phyloP scores from a whole-genome alignment of 805 yeast species.

The Yueomyces sinensis region DNA sequence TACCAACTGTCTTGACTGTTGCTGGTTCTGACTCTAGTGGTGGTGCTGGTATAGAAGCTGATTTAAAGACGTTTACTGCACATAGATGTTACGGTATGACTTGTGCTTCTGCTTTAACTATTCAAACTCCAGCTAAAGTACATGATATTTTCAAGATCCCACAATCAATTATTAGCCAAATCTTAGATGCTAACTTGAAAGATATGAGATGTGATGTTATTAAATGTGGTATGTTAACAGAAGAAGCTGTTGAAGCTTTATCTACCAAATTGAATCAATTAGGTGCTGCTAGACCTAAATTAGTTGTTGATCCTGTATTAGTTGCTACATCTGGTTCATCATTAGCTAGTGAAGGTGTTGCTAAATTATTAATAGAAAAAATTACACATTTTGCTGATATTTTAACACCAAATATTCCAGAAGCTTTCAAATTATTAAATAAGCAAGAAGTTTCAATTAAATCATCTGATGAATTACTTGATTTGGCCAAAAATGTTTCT shows the following conservation, averaged over 20 bases:
- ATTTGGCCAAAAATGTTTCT: slow-evolving; percentile 29
- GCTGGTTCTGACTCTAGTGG: slow-evolving; percentile 83
- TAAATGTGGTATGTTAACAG: slow-evolving; percentile 69
- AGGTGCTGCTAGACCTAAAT: slow-evolving; percentile 18
- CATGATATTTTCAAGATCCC: slow-evolving; percentile 30
- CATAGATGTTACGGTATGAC: slow-evolving; percentile 68
- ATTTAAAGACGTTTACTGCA: slow-evolving; percentile 63
- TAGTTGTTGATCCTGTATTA: slow-evolving; percentile 77
- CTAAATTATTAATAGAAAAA: slow-evolving; percentile 31
- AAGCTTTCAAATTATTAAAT: slow-evolving; percentile 35
- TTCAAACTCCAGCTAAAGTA: slow-evolving; percentile 49
- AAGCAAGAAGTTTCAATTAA: slow-evolving; percentile 14
- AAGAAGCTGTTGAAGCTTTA: slow-evolving; percentile 38
- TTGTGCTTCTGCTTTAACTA: slow-evolving; percentile 66
- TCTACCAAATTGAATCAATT: slow-evolving; percentile 23
- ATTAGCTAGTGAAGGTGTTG: slow-evolving; percentile 30
- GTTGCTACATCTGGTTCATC: slow-evolving; percentile 66
- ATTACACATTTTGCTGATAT: slow-evolving; percentile 43
- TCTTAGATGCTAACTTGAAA: slow-evolving; percentile 39
- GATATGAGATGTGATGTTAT: slow-evolving; percentile 56
- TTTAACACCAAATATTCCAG: slow-evolving; percentile 65
- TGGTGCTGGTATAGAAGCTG: slow-evolving; percentile 90
- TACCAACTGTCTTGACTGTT: slow-evolving; percentile 32
- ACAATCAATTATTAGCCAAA: slow-evolving; percentile 29
- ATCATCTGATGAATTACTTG: slow-evolving; percentile 28